Conservation (phyloP, 2,329 filamentous ascomycete genomes). For the Fusarium sp. region DNA sequence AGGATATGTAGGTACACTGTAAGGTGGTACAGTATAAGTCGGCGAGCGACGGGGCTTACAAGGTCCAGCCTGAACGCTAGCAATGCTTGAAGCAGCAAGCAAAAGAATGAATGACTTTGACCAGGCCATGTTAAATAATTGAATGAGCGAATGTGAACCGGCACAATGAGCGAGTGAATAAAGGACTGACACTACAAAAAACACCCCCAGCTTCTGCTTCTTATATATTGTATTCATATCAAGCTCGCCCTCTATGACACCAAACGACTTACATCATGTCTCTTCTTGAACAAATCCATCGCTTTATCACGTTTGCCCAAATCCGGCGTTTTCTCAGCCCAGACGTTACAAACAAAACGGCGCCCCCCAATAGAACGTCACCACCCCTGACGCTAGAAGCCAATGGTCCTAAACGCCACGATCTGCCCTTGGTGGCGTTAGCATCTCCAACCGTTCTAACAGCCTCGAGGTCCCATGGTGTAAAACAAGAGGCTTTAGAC, state of each 20-base stretch:
- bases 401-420: conserved; percentile 26
- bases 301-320: conserved; percentile 12
- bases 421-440: conserved; percentile 30
- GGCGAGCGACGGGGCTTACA: conserved; percentile 29
- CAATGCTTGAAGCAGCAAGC: conserved; percentile 9
- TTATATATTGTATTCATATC: conserved; percentile 6
- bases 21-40: conserved; percentile 12
- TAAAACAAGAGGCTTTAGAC: conserved; percentile 8
- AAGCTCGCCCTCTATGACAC: background rate
- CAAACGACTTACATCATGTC: conserved; percentile 5
- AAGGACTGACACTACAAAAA: background rate
- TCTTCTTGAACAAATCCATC: conserved; percentile 20
- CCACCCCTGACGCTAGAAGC: conserved; percentile 27
- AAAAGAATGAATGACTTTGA: conserved; percentile 28
- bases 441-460: conserved; percentile 11
- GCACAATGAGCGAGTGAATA: conserved; percentile 7
- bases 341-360: conserved; percentile 24
- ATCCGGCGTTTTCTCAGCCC: conserved; percentile 21
- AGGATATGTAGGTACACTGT: conserved; percentile 17
- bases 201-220: background rate
- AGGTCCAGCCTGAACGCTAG: conserved; percentile 13
- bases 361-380: conserved; percentile 4
- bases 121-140: conserved; percentile 27
- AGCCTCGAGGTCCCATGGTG: background rate
- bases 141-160: conserved; percentile 17